Conservation (phyloP, 257 asterid species). For the Solanum chilense region DNA sequence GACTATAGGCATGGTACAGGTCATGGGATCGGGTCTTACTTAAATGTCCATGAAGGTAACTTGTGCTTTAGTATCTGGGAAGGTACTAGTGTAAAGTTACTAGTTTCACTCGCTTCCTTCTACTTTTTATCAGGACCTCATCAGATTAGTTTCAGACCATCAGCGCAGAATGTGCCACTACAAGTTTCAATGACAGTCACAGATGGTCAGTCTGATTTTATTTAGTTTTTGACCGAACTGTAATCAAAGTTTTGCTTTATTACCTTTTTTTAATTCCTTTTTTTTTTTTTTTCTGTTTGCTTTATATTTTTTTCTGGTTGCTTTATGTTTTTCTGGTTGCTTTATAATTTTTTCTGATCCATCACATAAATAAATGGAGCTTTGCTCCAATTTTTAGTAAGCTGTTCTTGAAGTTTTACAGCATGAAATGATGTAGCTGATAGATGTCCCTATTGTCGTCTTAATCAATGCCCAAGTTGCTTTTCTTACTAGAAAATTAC, state of each 20-base stretch:
- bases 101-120: background rate
- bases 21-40: constrained; percentile 92
- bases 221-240: background rate
- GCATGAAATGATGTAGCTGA: background rate
- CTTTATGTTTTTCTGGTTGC: background rate
- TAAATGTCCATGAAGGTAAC: constrained; percentile 93
- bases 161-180: constrained; percentile 61
- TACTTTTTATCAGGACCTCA: constrained; percentile 58
- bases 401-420: background rate
- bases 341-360: background rate
- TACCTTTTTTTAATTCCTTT: background rate
- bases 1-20: constrained; percentile 99
- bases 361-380: background rate
- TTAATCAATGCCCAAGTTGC: background rate
- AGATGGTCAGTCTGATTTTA: constrained; percentile 41
- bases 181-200: constrained; percentile 94
- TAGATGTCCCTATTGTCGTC: background rate
- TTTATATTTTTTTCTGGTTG: background rate
- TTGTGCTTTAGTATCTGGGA: background rate
- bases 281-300: background rate
- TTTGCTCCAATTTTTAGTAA: background rate
- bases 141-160: constrained; percentile 83
- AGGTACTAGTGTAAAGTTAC: background rate
- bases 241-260: background rate
- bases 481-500: background rate